These are phyloP conservation scores for Meyerozyma guilliermondii DNA, from an alignment of 1,139 yeast genomes.

Conservation along the genomic window DNA sequence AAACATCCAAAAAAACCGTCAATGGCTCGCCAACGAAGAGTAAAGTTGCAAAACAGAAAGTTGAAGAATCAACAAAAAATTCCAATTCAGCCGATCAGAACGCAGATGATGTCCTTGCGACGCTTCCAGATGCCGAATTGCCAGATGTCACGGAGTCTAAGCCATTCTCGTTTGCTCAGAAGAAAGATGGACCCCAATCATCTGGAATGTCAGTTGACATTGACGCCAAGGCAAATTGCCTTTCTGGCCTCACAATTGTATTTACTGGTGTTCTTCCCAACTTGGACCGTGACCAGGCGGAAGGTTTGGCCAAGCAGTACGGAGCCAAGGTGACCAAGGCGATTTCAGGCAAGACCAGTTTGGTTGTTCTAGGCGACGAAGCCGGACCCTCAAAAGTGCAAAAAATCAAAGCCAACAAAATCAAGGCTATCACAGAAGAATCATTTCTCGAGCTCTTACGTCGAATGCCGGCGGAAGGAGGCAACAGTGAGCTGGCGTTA, in stretches of 20 bases:
- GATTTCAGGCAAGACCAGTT: constrained; percentile 77
- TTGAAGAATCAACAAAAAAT: background rate
- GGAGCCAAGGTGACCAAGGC: constrained; percentile 95
- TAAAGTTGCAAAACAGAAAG: background rate
- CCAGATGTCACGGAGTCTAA: constrained; percentile 51
- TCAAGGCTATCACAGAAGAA: constrained; percentile 80
- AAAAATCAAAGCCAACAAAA: constrained; percentile 64
- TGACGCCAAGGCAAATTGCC: constrained; percentile 75
- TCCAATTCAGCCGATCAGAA: constrained; percentile 16
- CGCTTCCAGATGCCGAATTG: constrained; percentile 65
- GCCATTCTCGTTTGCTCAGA: constrained; percentile 51
- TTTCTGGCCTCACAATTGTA: constrained; percentile 83
- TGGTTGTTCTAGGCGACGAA: constrained; percentile 89
- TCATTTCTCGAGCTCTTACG: constrained; percentile 74
- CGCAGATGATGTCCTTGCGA: constrained; percentile 52
- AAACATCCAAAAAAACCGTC: background rate
- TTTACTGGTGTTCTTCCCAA: constrained; percentile 88
- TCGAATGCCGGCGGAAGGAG: constrained; percentile 91
- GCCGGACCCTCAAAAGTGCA: constrained; percentile 96
- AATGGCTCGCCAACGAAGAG: background rate
- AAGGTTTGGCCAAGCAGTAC: constrained; percentile 70
- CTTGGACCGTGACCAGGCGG: constrained; percentile 72
- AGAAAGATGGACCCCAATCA: constrained; percentile 25
- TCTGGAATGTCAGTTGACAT: constrained; percentile 31
- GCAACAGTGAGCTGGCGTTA: constrained; percentile 71